These are phyloP conservation scores for Melanopsichium pennsylvanicum DNA, from an alignment of 1,284 basidiomycete species.

Conservation along the genomic window DNA sequence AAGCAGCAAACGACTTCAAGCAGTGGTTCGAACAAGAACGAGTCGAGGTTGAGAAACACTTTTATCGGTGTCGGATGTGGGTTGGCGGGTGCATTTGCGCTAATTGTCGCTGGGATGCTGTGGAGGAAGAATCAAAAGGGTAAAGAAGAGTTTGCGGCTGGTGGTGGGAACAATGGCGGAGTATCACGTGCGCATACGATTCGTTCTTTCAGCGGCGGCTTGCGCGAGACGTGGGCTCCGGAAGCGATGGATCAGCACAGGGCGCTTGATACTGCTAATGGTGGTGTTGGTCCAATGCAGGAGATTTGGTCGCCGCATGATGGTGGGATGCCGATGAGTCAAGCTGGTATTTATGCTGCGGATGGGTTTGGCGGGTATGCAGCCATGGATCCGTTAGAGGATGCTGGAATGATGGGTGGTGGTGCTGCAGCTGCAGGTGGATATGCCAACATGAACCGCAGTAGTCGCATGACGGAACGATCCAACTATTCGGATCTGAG, in stretches of 20 bases:
- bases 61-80: conserved; percentile 55
- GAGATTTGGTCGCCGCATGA: conserved; percentile 26
- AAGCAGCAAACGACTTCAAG: conserved; percentile 7
- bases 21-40: conserved; percentile 8
- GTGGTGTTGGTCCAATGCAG: conserved; percentile 32
- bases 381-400: conserved; percentile 30
- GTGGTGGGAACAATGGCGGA: conserved; percentile 13
- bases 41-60: conserved; percentile 41
- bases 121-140: conserved; percentile 33
- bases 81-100: conserved; percentile 38
- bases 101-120: conserved; percentile 37
- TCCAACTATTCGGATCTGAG: conserved; percentile 34
- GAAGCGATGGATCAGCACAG: conserved; percentile 41
- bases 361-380: conserved; percentile 37
- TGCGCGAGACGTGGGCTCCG: conserved; percentile 58
- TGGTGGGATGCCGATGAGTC: conserved; percentile 7
- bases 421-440: conserved; percentile 10
- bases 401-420: not conserved
- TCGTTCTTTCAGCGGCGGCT: conserved; percentile 43
- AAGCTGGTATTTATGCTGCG: conserved; percentile 1
- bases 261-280: conserved; percentile 2
- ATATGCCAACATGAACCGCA: conserved; percentile 44
- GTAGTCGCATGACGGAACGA: conserved; percentile 50
- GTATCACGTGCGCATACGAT: conserved; percentile 41
- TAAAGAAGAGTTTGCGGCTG: conserved; percentile 6